Percentiles rank a stretch among this genome's conserved stretches.
phyloP scores from a whole-genome alignment of 805 yeast genomes.

The Henningerozyma blattae region DNA sequence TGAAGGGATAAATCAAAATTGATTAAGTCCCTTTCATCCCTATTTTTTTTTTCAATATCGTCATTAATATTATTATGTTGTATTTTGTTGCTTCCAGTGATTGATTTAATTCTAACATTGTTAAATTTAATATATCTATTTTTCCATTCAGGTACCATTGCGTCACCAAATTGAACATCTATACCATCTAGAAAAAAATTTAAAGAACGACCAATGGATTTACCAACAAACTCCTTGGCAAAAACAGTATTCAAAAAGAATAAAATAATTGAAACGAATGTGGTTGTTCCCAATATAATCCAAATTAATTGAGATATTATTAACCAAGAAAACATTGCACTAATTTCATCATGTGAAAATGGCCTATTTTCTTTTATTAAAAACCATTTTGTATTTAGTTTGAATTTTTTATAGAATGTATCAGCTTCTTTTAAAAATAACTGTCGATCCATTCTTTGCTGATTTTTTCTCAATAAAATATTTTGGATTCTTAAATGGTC shows the following conservation, averaged over 20 bases:
- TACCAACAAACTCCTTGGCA: slow-evolving; percentile 82
- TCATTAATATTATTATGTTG: slow-evolving; percentile 3
- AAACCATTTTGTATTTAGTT: slow-evolving; percentile 60
- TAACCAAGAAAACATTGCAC: slow-evolving; percentile 84
- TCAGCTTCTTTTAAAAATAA: slow-evolving; percentile 2
- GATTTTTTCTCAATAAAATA: slow-evolving; percentile 3
- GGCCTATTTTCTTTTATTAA: slow-evolving; percentile 70
- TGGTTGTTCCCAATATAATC: slow-evolving; percentile 77
- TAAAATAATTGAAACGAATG: slow-evolving; percentile 72
- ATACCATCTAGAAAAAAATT: slow-evolving; percentile 54
- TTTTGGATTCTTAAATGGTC: slow-evolving; percentile 9
- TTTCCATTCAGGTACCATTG: slow-evolving; percentile 86
- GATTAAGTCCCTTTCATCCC: too few species aligned
- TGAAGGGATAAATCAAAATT: slow-evolving; percentile 74
- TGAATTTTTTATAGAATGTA: slow-evolving; percentile 24
- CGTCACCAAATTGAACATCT: slow-evolving; percentile 74
- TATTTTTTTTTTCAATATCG: slow-evolving; percentile 3
- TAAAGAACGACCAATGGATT: slow-evolving; percentile 61
- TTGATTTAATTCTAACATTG: slow-evolving; percentile 57
- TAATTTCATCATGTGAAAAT: slow-evolving; percentile 75
- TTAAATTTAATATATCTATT: slow-evolving; percentile 73
- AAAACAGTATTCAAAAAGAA: slow-evolving; percentile 69
- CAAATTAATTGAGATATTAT: slow-evolving; percentile 74
- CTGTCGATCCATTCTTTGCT: slow-evolving; percentile 3
- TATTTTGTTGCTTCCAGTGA: slow-evolving; percentile 21